Base-by-base conservation (phyloP, 75 land plant genomes). In the Chamaecyparis obtusa region DNA sequence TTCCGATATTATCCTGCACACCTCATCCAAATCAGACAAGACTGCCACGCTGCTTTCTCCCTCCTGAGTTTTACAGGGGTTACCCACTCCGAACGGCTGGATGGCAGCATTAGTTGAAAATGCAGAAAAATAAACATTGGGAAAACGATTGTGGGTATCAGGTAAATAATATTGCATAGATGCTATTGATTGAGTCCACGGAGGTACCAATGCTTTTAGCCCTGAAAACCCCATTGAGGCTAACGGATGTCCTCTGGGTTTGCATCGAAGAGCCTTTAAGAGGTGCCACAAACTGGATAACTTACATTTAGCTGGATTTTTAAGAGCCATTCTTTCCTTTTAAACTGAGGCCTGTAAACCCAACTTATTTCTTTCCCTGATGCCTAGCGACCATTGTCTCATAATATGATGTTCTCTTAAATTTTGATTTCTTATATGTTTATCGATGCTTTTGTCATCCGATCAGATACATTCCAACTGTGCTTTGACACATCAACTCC, bases 1-100 rank as follows among this genome's bases (percentile, higher is more conserved):
- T 44, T 90, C 87, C 3, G 75, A 75, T 49, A 94, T 86, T 21
- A 83, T 48, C 35, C 76, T 86, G 56, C 88, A 90, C 17, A 94
- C 37, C 67, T 85, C 87, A 60, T 87, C 94, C 21, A 60, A 87
- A 39, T 87, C 71, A 35, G 51, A 51, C 17, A n/a, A 35, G 83
- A 33, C 13, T 51, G 57, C 83, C 19, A 14, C 72, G 11, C 9
- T 37, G 84, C 32, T 41, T 83, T 93, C 91, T 87, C 91, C 83
- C 48, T 27, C 32, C 13, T 81, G 32, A 46, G 49, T 81, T 44
- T 81, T 46, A n/a, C 14, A 9, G 49, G 44, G 7, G 44, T 81
- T 10, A 44, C 30, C n/a, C 27, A 11, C 83, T 81, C 49, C 30
- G 46, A 81, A 46, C 3, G 21, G 44, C 49, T 46, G 14, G 3